Evolutionary conservation across 208 protist species (phyloP).

Genomic region (Crithidia bombi): DNA sequence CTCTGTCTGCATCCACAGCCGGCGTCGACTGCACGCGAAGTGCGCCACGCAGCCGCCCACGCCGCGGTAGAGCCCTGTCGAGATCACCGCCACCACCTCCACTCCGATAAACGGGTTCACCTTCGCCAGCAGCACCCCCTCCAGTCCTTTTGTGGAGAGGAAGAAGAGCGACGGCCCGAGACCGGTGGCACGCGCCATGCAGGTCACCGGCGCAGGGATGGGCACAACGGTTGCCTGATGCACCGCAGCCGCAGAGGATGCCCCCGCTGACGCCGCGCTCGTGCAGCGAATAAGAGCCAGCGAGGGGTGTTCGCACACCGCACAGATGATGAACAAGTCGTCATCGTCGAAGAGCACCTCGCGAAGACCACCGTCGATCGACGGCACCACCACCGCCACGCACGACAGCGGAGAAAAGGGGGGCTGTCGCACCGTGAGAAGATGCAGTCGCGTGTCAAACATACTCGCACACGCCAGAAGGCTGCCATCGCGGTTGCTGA

Average conservation of each 20-base stretch:
- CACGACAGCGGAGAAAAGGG: constrained; percentile 27
- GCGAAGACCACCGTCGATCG: constrained; percentile 62
- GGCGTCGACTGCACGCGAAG: constrained; percentile 59
- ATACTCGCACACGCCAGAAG: constrained; percentile 67
- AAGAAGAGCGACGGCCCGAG: constrained; percentile 72
- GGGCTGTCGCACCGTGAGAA: constrained; percentile 59
- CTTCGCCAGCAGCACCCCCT: constrained; percentile 71
- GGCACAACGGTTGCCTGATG: constrained; percentile 34
- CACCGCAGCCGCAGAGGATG: constrained; percentile 4
- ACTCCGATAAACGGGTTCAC: constrained; percentile 68
- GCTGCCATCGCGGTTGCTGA: constrained; percentile 56
- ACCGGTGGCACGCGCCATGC: constrained; percentile 48
- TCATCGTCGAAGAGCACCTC: constrained; percentile 66
- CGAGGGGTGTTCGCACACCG: constrained; percentile 44
- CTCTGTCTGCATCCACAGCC: constrained; percentile 71
- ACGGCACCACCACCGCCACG: constrained; percentile 33
- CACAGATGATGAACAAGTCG: constrained; percentile 68
- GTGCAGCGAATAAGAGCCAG: constrained; percentile 50
- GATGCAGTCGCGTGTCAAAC: constrained; percentile 48
- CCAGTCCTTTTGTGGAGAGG: constrained; percentile 47
- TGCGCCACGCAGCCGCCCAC: constrained; percentile 65
- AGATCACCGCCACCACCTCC: constrained; percentile 66
- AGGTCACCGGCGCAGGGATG: constrained; percentile 61
- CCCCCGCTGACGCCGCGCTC: constrained; percentile 9
- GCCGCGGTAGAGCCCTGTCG: constrained; percentile 65